phyloP scores from a whole-genome alignment of 1,139 yeast species.

The Pichia sp. region DNA sequence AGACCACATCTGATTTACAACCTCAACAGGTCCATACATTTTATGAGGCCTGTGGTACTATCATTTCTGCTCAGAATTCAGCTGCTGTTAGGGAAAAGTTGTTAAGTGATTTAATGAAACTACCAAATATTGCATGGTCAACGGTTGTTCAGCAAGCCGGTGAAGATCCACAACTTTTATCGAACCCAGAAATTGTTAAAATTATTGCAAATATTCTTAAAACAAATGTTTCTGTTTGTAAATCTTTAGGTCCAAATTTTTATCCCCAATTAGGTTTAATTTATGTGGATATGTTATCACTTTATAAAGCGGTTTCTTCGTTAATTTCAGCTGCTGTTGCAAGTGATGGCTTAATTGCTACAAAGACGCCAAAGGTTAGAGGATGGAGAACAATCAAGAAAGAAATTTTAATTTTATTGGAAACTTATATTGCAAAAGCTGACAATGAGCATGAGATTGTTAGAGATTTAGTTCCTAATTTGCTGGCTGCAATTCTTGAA shows the following conservation, averaged over 20 bases:
- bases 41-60: slow-evolving; percentile 95
- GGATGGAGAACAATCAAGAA: slow-evolving; percentile 94
- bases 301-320: slow-evolving; percentile 85
- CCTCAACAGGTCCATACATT: slow-evolving; percentile 98
- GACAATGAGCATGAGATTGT: slow-evolving; percentile 84
- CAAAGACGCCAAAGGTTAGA: slow-evolving; percentile 92
- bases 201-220: slow-evolving; percentile 89
- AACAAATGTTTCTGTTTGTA: slow-evolving; percentile 91
- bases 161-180: slow-evolving; percentile 75
- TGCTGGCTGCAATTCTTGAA: slow-evolving; percentile 78
- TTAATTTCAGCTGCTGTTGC: slow-evolving; percentile 82
- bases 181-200: slow-evolving; percentile 83
- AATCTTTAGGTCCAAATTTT: slow-evolving; percentile 88
- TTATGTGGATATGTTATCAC: slow-evolving; percentile 82
- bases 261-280: slow-evolving; percentile 83
- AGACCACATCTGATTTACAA: slow-evolving; percentile 84
- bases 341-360: slow-evolving; percentile 76
- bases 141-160: slow-evolving; percentile 86
- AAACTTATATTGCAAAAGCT: slow-evolving; percentile 82
- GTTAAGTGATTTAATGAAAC: slow-evolving; percentile 72
- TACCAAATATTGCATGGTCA: slow-evolving; percentile 93
- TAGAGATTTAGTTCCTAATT: slow-evolving; percentile 73
- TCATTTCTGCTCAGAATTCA: slow-evolving; percentile 74
- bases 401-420: slow-evolving; percentile 85
- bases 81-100: slow-evolving; percentile 64